Evolutionary conservation across 371 early-diverging fungal species (phyloP), one percentile per base, ranked within the genome.

Genomic region (Mucor plumbeus): DNA sequence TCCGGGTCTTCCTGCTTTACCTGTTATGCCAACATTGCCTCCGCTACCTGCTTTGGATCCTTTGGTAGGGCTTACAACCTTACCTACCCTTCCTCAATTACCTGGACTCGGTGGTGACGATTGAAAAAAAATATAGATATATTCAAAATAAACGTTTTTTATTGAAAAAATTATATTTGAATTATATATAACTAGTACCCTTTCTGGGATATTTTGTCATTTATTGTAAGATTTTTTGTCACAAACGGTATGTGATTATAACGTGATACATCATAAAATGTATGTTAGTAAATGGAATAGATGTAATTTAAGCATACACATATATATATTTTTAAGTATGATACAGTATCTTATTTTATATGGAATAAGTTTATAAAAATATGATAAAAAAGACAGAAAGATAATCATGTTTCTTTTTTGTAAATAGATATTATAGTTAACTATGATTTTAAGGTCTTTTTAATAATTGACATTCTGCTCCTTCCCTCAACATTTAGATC

Each of bases 81-180:
- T 56, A 34, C 57, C 64, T 34, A 35, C 14, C 6, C 44, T 64
- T 1, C 61, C 61, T 61, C n/a, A 43, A 34, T 13, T 47, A 50
- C 14, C 36, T 50, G 35, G 9, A 48, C 34, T 61, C 9, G 47
- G 35, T 17, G 39, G 31, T 40, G 59, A 38, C 1, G 38, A 53
- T 31, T 53, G 19, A 21, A 13, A 39, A 26, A 43, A 41, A 11
- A 43, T 9, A 41, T 31, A 41, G 44, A 31, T n/a, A 19, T 19
- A 7, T 11, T 3, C 14, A 59, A 10, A 59, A 59, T 39, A 38
- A 39, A 59, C 21, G 10, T 7, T 31, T 31, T 14, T 21, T 11
- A 3, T 39, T 59, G 41, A 26, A 31, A 41, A 41, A 41, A 59
- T 6, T n/a, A 2, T 9, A 15, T 17, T 35, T 56, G 56, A 7